Conservation (phyloP, 1,284 basidiomycete genomes). For the Xanthoconium separans region DNA sequence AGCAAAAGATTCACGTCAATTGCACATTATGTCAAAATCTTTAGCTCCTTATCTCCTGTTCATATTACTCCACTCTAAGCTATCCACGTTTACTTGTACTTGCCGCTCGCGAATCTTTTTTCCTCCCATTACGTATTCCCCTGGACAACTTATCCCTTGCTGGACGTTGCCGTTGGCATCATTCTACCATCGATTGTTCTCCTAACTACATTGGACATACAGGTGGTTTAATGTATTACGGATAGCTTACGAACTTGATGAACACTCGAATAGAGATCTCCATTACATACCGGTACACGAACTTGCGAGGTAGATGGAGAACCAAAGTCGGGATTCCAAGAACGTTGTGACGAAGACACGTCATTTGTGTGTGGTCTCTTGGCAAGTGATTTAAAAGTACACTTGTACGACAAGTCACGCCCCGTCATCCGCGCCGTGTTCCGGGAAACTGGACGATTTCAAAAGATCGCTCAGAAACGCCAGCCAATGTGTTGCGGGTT, state of each 20-base stretch:
- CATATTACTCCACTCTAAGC: conserved; percentile 28
- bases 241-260: conserved; percentile 27
- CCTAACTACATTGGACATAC: conserved; percentile 16
- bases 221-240: conserved; percentile 23
- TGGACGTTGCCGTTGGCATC: conserved; percentile 17
- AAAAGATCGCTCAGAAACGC: not conserved
- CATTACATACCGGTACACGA: not conserved
- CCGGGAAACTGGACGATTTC: conserved; percentile 25
- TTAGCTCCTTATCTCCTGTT: conserved; percentile 40
- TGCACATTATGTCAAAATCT: conserved; percentile 70
- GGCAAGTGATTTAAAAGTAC: too few relatives aligned
- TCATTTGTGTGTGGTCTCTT: too few relatives aligned
- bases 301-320: too few relatives aligned
- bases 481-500: not conserved
- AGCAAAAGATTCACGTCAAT: conserved; percentile 52
- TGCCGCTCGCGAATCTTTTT: conserved; percentile 2
- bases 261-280: conserved; percentile 6
- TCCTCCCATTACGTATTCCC: not conserved
- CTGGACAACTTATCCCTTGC: conserved; percentile 18
- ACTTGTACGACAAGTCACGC: not conserved
- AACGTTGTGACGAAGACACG: too few relatives aligned
- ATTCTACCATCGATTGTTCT: conserved; percentile 1
- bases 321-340: too few relatives aligned
- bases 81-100: conserved; percentile 33
- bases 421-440: conserved; percentile 26